Evolutionary conservation across 1,284 basidiomycete genomes (phyloP), one percentile per base, ranked within the genome.

Genomic region (Cryptococcus deneoformans): DNA sequence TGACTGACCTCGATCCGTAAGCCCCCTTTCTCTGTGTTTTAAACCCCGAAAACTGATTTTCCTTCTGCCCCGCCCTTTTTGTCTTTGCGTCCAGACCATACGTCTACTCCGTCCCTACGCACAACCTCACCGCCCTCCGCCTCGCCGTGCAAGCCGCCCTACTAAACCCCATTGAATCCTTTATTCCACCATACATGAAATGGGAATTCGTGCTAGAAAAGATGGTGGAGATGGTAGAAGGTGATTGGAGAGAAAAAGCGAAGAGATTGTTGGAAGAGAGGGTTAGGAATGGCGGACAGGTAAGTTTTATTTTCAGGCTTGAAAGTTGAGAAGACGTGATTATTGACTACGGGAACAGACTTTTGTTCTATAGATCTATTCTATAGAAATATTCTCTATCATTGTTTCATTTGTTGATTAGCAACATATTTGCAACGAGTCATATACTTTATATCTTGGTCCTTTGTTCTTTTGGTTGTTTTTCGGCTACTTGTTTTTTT

Each of bases 81-180:
- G 43, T 16, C 43, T 20, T 16, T 12, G 1, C 8, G 7, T 54
- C 48, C 46, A 76, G 77, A 47, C 79, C 79, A 12, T 77, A 77
- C 54, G 77, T 80, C 20, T 80, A 80, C 61, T 68, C 75, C 46
- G 75, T 79, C 34, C 57, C 63, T 12, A 59, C 68, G 1, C 67
- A 71, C 46, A 71, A 76, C 54, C 48, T 66, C 16, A 50, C 53
- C 0, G 72, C 53, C 1, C 59, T 76, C 5, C 39, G 48, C 6
- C n/a, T 37, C 14, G 69, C 73, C 2, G 58, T 76, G 2, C 29
- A 56, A 14, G 46, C 50, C 16, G 73, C 73, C 0, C 38, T 69
- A 9, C 51, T 46, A 4, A 62, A 60, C 7, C 73, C 72, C 1
- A 71, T 77, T 52, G 58, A 66, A 10, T 61, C 58, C 24, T 73